Evolutionary conservation across 495 filamentous ascomycete species (phyloP).

Genomic region (Aspergillus leporis): DNA sequence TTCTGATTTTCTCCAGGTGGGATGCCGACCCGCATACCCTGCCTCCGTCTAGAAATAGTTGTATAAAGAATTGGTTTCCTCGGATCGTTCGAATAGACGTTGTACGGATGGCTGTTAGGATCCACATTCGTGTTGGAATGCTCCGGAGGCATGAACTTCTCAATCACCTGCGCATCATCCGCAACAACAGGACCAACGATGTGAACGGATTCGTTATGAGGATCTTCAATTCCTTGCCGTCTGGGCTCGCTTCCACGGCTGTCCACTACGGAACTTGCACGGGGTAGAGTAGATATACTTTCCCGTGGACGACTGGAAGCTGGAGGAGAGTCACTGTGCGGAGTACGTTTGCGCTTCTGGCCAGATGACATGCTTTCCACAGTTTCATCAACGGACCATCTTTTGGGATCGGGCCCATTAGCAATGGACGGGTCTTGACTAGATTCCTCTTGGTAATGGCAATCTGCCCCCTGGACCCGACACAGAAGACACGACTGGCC

Average conservation of each 20-base stretch:
- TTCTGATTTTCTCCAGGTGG: constrained; percentile 53
- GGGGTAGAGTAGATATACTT: constrained; percentile 30
- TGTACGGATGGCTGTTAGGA: constrained; percentile 46
- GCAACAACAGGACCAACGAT: constrained; percentile 54
- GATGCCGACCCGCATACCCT: constrained; percentile 47
- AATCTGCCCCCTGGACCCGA: constrained; percentile 51
- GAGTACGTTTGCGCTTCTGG: constrained; percentile 44
- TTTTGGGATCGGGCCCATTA: constrained; percentile 29
- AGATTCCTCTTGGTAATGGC: constrained; percentile 47
- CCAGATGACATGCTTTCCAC: constrained; percentile 25
- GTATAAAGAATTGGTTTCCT: constrained; percentile 50
- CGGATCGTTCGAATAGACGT: constrained; percentile 51
- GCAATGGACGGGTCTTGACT: constrained; percentile 28
- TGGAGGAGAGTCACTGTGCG: constrained; percentile 26
- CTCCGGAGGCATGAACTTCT: constrained; percentile 50
- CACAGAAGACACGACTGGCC: constrained; percentile 50
- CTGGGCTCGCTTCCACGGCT: constrained; percentile 36
- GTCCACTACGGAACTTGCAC: constrained; percentile 30
- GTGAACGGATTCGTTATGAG: constrained; percentile 49
- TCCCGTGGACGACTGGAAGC: constrained; percentile 17
- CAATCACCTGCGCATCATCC: constrained; percentile 53
- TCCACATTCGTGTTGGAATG: constrained; percentile 39
- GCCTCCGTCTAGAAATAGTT: constrained; percentile 46
- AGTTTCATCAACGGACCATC: constrained; percentile 30
- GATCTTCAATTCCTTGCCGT: constrained; percentile 40